These are phyloP conservation scores for Chiua virens DNA, from an alignment of 768 basidiomycete species.

Conservation along the genomic window DNA sequence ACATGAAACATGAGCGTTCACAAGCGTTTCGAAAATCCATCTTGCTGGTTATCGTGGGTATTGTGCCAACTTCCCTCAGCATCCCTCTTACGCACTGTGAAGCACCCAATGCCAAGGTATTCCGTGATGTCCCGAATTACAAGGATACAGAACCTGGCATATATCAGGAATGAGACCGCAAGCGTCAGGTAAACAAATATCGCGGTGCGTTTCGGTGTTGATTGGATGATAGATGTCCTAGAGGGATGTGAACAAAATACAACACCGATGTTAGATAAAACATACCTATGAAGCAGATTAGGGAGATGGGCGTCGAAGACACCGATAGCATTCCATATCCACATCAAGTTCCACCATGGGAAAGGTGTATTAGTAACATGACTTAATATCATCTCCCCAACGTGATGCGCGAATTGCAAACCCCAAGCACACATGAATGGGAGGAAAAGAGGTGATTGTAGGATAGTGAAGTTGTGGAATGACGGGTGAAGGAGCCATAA, in stretches of 20 bases:
- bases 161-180: conserved; percentile 63
- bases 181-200: conserved; percentile 76
- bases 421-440: conserved; percentile 94
- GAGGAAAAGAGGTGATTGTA: conserved; percentile 75
- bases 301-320: conserved; percentile 84
- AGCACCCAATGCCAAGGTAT: conserved; percentile 92
- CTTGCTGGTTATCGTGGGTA: conserved; percentile 28
- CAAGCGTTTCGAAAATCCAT: conserved; percentile 21
- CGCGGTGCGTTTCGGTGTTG: conserved; percentile 56
- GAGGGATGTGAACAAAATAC: neutral
- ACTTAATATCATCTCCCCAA: conserved; percentile 89
- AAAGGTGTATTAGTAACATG: conserved; percentile 85
- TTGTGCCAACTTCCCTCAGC: conserved; percentile 59
- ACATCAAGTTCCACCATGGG: conserved; percentile 86
- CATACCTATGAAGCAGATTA: conserved; percentile 63
- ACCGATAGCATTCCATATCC: conserved; percentile 76
- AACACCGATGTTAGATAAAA: conserved; percentile 4
- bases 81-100: conserved; percentile 88
- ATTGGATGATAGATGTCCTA: conserved; percentile 74
- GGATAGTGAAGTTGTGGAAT: conserved; percentile 59
- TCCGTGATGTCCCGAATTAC: conserved; percentile 89
- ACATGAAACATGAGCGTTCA: conserved; percentile 6
- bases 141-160: conserved; percentile 75
- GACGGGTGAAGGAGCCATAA: conserved; percentile 78
- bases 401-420: conserved; percentile 86